These are phyloP conservation scores for Wickerhamiella azyma DNA, from an alignment of 805 yeast species.

Conservation along the genomic window DNA sequence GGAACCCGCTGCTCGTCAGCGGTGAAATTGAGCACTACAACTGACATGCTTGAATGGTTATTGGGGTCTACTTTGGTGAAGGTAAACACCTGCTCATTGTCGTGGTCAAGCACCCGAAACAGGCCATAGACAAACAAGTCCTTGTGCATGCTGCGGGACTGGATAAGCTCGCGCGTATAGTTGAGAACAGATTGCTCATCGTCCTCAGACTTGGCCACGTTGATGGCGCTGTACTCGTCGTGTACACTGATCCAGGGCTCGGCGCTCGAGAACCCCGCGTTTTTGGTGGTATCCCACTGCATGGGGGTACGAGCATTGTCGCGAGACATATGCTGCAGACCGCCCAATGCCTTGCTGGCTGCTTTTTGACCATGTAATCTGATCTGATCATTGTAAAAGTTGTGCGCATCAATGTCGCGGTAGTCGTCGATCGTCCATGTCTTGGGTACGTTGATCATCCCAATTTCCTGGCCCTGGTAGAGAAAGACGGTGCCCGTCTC, in stretches of 20 bases:
- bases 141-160: slow-evolving; percentile 32
- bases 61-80: slow-evolving; percentile 26
- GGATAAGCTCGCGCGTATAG: slow-evolving; percentile 35
- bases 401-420: slow-evolving; percentile 36
- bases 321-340: slow-evolving; percentile 28
- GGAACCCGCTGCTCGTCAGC: slow-evolving; percentile 16
- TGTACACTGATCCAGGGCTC: slow-evolving; percentile 43
- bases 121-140: slow-evolving; percentile 35
- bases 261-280: slow-evolving; percentile 35
- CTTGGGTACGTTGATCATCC: slow-evolving; percentile 37
- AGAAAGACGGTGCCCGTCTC: slow-evolving; percentile 43
- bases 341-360: slow-evolving; percentile 13
- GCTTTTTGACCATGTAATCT: slow-evolving; percentile 18
- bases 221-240: slow-evolving; percentile 37
- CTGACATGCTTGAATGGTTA: slow-evolving; percentile 24
- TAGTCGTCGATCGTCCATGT: slow-evolving; percentile 38
- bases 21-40: slow-evolving; percentile 34
- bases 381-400: slow-evolving; percentile 28
- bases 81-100: slow-evolving; percentile 31
- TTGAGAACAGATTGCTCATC: slow-evolving; percentile 35
- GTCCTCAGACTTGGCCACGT: slow-evolving; percentile 33
- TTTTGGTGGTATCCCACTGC: slow-evolving; percentile 35
- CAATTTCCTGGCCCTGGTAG: slow-evolving; percentile 52
- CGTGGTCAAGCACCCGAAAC: slow-evolving; percentile 33
- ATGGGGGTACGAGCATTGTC: slow-evolving; percentile 45